Evolutionary conservation across 2,329 filamentous ascomycete species (phyloP), one percentile per base, ranked within the genome.

Genomic region (Trichophyton mentagrophytes): DNA sequence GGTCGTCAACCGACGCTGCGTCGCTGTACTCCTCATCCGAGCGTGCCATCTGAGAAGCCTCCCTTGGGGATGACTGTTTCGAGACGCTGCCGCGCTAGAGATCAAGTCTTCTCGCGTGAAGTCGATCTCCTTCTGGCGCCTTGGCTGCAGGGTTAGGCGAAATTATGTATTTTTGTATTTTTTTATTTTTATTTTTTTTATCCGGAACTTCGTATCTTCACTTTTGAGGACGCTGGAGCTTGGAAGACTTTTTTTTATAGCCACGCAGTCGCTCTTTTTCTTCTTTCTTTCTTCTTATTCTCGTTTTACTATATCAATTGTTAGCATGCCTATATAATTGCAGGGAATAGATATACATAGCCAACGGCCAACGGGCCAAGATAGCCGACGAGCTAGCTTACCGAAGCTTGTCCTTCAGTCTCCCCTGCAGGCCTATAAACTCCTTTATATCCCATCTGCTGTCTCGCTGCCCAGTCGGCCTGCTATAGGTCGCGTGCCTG

Each of bases 11-110:
- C 47, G 77, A 76, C 62, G 75, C 67, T 66, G 77, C 74, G 68
- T 78, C 78, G 67, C 80, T 70, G 69, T 81, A 77, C 72, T 80
- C 76, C 69, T 80, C 77, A 64, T 80, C 78, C 36, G 77, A 78
- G 66, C 78, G 76, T 30, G 76, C 75, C 77, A 76, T 75, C 27
- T 47, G 63, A 57, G 46, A 40, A 51, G 33, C 46, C 7, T 27
- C 17, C 9, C 46, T 25, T 30, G 27, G 46, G 30, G 30, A 38
- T 57, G 25, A 15, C 7, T 33, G 30, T 27, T 42, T 13, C 53
- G 53, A 51, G 46, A 42, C 30, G 53, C 30, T 38, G 30, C 17
- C 53, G 53, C 53, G 53, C 53, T 57, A 57, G 53, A 57, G 53
- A 57, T 13, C 30, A 30, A 57, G 8, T 57, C 22, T 22, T 33